These are phyloP conservation scores for Diatrype stigma DNA, from an alignment of 2,329 filamentous ascomycete genomes.

Conservation along the genomic window DNA sequence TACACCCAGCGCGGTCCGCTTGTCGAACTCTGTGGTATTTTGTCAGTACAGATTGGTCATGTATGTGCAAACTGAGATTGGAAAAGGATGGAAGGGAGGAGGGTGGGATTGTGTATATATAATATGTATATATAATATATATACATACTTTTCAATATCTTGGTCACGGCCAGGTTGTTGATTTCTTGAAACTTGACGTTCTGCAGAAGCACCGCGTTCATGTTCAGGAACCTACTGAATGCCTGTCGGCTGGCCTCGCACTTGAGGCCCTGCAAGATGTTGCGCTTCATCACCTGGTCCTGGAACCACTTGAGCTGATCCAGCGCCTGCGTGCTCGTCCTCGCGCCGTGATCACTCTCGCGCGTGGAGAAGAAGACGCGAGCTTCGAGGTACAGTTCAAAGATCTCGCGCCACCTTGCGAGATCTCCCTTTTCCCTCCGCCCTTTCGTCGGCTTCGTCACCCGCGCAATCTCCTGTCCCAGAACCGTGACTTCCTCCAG, in stretches of 20 bases:
- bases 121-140: too few relatives aligned
- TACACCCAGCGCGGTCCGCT: conserved; percentile 71
- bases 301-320: conserved; percentile 69
- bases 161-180: conserved; percentile 70
- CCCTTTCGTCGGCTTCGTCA: conserved; percentile 60
- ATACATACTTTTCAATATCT: conserved; percentile 80
- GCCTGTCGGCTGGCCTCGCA: conserved; percentile 61
- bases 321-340: conserved; percentile 62
- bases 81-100: too few relatives aligned
- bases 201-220: conserved; percentile 74
- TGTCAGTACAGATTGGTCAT: conserved; percentile 8
- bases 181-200: conserved; percentile 81
- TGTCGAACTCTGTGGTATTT: conserved; percentile 67
- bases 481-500: conserved; percentile 59
- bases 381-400: conserved; percentile 75
- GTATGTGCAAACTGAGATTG: background rate
- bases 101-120: too few relatives aligned
- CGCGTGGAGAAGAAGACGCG: conserved; percentile 78
- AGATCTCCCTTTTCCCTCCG: conserved; percentile 61
- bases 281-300: conserved; percentile 56
- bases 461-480: conserved; percentile 58
- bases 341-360: conserved; percentile 65
- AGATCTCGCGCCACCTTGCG: conserved; percentile 73
- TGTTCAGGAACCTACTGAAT: conserved; percentile 62
- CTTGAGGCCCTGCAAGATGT: conserved; percentile 59